Evolutionary conservation across 139 green algal species (phyloP).

Genomic region (Ulvella scutata): DNA sequence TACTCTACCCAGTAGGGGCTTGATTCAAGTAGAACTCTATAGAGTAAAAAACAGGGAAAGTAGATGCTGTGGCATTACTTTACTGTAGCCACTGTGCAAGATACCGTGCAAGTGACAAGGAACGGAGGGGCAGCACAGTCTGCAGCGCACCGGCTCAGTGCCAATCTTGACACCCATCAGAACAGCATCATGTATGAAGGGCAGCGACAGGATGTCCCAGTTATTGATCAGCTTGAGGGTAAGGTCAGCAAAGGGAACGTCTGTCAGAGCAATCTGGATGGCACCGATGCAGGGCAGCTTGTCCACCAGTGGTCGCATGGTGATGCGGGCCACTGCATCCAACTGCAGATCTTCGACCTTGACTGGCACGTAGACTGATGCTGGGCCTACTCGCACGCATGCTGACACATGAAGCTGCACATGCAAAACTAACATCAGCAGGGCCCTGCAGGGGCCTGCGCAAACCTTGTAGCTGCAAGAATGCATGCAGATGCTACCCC

Average conservation of each 20-base stretch:
- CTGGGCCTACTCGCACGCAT: slow-evolving; percentile 7
- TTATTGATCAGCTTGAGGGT: slow-evolving; percentile 27
- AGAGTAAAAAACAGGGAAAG: too few relatives aligned
- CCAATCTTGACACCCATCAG: slow-evolving; percentile 17
- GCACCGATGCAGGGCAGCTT: slow-evolving; percentile 55
- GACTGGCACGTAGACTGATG: slow-evolving; percentile 20
- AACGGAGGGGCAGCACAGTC: not conserved
- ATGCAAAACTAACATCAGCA: not conserved
- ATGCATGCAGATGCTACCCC: too few relatives aligned
- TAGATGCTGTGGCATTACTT: too few relatives aligned
- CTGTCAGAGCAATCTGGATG: slow-evolving; percentile 43
- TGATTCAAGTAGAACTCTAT: too few relatives aligned
- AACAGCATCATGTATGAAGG: slow-evolving; percentile 25
- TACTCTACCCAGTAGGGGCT: too few relatives aligned
- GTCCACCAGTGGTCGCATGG: slow-evolving; percentile 48
- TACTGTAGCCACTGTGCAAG: too few relatives aligned
- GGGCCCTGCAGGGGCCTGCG: not conserved
- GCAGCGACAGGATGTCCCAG: slow-evolving; percentile 55
- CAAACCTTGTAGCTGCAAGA: too few relatives aligned
- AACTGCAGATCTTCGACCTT: slow-evolving; percentile 24
- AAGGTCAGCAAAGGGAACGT: slow-evolving; percentile 36
- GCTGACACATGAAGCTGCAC: slow-evolving; percentile 12
- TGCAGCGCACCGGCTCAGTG: not conserved
- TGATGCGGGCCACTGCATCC: slow-evolving; percentile 26
- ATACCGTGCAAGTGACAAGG: too few relatives aligned